phyloP scores from a whole-genome alignment of 768 basidiomycete species.

The Tulasnella calospora region DNA sequence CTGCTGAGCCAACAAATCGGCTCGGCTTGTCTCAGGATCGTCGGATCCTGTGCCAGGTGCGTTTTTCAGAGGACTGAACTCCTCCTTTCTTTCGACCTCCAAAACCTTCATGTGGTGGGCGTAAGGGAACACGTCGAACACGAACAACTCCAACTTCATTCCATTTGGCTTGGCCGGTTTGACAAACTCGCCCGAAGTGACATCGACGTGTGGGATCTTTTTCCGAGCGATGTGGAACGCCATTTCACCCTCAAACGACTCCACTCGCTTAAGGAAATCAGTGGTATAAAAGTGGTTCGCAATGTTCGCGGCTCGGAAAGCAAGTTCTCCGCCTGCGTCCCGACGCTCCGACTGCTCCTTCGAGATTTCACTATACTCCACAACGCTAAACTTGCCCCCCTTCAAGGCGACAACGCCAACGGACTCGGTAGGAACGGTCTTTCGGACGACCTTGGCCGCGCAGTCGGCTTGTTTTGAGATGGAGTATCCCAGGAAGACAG shows the following conservation, averaged over 20 bases:
- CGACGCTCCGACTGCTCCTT: slow-evolving; percentile 78
- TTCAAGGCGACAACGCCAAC: slow-evolving; percentile 91
- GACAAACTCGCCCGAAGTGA: slow-evolving; percentile 53
- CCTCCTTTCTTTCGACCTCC: slow-evolving; percentile 81
- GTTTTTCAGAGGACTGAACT: slow-evolving; percentile 97
- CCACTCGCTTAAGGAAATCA: slow-evolving; percentile 69
- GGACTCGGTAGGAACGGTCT: slow-evolving; percentile 76
- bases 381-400: slow-evolving; percentile 80
- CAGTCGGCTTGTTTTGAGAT: slow-evolving; percentile 84
- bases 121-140: slow-evolving; percentile 97
- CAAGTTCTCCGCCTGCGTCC: slow-evolving; percentile 61
- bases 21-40: slow-evolving; percentile 83
- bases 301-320: slow-evolving; percentile 94
- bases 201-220: slow-evolving; percentile 83
- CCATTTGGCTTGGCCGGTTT: slow-evolving; percentile 92
- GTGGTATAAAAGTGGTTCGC: slow-evolving; percentile 98
- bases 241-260: slow-evolving; percentile 78
- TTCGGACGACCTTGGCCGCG: slow-evolving; percentile 95
- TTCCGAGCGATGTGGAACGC: slow-evolving; percentile 98
- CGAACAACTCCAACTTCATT: slow-evolving; percentile 98
- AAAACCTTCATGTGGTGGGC: slow-evolving; percentile 77
- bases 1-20: slow-evolving; percentile 86
- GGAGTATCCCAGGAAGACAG: slow-evolving; percentile 93
- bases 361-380: slow-evolving; percentile 96
- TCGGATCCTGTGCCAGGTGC: slow-evolving; percentile 89